Evolutionary conservation across 139 green algal species (phyloP), one percentile per base, ranked within the genome.

Genomic region (Coelastrella sp.): DNA sequence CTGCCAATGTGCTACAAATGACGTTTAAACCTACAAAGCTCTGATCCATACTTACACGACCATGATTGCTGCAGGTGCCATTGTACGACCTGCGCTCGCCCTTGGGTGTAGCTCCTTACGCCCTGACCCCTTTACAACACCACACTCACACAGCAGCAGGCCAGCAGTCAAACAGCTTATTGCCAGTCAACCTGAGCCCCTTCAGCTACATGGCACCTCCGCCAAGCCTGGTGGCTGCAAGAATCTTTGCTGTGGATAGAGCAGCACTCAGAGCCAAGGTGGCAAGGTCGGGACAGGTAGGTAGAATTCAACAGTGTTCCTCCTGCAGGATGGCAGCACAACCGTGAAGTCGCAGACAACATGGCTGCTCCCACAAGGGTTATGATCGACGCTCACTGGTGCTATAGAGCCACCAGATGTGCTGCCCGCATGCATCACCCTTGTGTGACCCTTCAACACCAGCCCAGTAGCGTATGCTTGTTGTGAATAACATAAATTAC

Each of bases 71-170:
- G 68, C 68, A 83, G 85, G 85, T 83, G 73, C 65, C 64, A 5
- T 54, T 93, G 65, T 92, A 92, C 56, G 96, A 97, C 89, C 91
- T 98, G 91, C 92, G 96, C 4, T 94, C 77, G 6, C 96, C 96
- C 0, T 73, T 97, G 58, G 96, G 96, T 7, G 86, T 97, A 0
- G 89, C 96, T 13, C 96, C 96, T 13, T 94, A 96, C 19, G 95
- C 94, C 0, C 93, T 97, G 73, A 82, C 47, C 23, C 57, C 68
- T 3, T 32, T 86, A 65, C 77, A 83, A 22, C 54, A 61, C 1
- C 32, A 64, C 54, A 7, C 47, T 19, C 0, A 13, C 7, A 4
- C 16, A 23, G 47, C 76, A 90, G 22, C 85, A 90, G 85, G 47
- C 14, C 47, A 68, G 14, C 66, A 66, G 61, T 5, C 23, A 54